Base-by-base conservation (phyloP, 208 protist species). In the Kentomonas sorsogonicus region DNA sequence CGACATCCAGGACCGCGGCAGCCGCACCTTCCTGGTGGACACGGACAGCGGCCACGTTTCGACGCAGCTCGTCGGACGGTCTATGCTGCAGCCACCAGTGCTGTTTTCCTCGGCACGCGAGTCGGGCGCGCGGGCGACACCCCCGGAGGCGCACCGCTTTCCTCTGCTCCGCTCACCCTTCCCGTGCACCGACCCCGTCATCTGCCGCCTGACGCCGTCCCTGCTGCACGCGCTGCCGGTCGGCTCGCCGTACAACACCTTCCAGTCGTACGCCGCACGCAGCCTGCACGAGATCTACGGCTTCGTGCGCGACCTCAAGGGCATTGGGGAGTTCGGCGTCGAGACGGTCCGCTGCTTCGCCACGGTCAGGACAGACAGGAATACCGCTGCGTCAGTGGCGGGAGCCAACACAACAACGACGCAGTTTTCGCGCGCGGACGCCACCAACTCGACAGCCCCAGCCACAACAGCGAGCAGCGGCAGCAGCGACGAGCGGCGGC, bases 1-100 rank as follows among this genome's bases (percentile, higher is more conserved):
- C 29, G 84, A 90, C 60, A 63, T 77, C 1, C 72, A 60, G 11
- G 52, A 73, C 11, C 70, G 88, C 15, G 76, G 85, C 51, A 59
- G 57, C 16, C 65, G 72, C n/a, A 74, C 63, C 25, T 84, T 91
- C 50, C 79, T 94, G 45, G 73, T 92, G 15, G 84, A 92, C 63
- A 63, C 72, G 3, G 56, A 54, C 22, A 76, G 69, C 31, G 88
- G 88, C 3, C 88, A 89, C 60, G 72, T 94, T 1, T 71, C 81
- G 23, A 79, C 75, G 6, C 83, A 87, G 56, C 56, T 69, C 6
- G 58, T 94, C 7, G 87, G 87, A 13, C 68, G 65, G 6, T 82
- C 68, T 59, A 72, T 81, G 11, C 54, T 94, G 43, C 80, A 89
- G 45, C 53, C 71, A 7, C 46, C 59, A 20, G 59, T 59, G 48